Conservation (phyloP, 192 early-diverging fungal species). For the Neocallimastix lanati region DNA sequence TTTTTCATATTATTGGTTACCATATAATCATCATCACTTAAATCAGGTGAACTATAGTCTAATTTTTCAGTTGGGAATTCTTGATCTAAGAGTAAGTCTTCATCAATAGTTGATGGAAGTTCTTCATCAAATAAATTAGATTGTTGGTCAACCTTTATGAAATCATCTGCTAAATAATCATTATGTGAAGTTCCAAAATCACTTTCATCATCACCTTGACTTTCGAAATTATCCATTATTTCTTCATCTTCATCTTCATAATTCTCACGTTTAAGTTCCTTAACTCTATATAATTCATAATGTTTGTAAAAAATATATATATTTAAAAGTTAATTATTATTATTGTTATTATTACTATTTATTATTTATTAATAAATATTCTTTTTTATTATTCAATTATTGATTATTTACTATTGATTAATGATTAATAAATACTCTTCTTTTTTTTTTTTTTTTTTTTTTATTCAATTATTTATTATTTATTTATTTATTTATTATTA, state of each 20-base stretch:
- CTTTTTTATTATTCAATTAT: too few species aligned
- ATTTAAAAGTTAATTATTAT: too few species aligned
- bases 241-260: conserved; percentile 8
- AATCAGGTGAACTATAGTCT: conserved; percentile 1
- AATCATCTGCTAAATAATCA: not conserved
- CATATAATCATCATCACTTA: conserved; percentile 7
- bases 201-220: not conserved
- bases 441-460: too few species aligned
- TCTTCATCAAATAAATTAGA: not conserved
- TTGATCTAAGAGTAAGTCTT: not conserved
- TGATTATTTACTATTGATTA: too few species aligned
- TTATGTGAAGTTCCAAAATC: conserved; percentile 5
- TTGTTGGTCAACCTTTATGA: not conserved
- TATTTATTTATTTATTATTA: too few species aligned
- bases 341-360: too few species aligned
- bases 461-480: too few species aligned
- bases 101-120: not conserved
- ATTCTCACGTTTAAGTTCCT: conserved; percentile 27
- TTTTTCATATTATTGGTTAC: conserved; percentile 1
- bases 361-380: too few species aligned
- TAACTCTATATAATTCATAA: conserved; percentile 19
- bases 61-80: conserved; percentile 24
- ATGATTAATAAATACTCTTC: too few species aligned
- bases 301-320: too few species aligned
- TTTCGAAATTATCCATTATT: not conserved